Evolutionary conservation across 163 green algal species (phyloP), one percentile per base, ranked within the genome.

Genomic region (Chlorella variabilis): DNA sequence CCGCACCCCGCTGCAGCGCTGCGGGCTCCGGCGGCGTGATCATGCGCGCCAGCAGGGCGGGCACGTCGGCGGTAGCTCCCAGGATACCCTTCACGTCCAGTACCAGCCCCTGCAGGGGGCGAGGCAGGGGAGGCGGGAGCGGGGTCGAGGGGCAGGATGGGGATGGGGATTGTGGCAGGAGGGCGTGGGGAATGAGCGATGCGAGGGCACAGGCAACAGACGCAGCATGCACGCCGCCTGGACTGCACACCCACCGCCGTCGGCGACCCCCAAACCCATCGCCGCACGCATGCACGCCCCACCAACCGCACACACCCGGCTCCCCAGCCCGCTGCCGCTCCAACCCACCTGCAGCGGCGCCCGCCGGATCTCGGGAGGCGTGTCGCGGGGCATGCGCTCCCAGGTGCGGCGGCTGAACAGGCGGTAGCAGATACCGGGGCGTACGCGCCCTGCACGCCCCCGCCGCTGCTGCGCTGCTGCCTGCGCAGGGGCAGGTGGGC

Each of bases 331-430:
- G 18, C 42, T 76, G 45, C 39, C 34, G 59, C 61, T n/a, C n/a
- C n/a, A n/a, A n/a, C 59, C 5, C 62, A 70, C 41, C 73, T 96
- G 84, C 71, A 97, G 88, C 7, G 97, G 93, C 42, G 93, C 93
- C n/a, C 97, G 89, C 70, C 93, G 78, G 61, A 99, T 96, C 87
- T 99, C 97, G 0, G 97, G 97, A 29, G 87, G 31, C 13, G 85
- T 90, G 84, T 90, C 70, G 29, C 42, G 51, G 58, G 68, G 49
- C 82, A 90, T 73, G 20, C 61, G 65, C 25, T 41, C 45, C 87
- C 91, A 96, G 66, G 88, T 80, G 33, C 42, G 54, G 29, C 86
- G 78, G 33, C 89, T 94, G 88, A 95, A 97, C 33, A 98, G 82
- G 27, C 91, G 85, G 86, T 96, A 98, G 89, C 95, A 98, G 23